phyloP scores from a whole-genome alignment of 1,284 basidiomycete species.

The Cryptococcus sp. region DNA sequence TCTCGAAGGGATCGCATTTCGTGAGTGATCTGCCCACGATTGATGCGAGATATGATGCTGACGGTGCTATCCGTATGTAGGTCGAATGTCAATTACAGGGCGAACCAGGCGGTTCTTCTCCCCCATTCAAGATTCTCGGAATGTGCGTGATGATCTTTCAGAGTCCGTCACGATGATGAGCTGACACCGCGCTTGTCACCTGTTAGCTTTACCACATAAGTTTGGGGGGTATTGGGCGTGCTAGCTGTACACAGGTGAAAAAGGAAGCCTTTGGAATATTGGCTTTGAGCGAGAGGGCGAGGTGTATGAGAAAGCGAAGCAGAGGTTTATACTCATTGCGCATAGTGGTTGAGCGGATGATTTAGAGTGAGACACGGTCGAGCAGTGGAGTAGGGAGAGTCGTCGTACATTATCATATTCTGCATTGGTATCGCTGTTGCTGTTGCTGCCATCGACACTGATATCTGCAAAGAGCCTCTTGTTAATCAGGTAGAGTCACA shows the following conservation, averaged over 20 bases:
- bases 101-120: conserved; percentile 67
- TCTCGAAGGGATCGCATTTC: conserved; percentile 76
- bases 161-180: not conserved
- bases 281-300: no score
- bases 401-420: no score
- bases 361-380: no score
- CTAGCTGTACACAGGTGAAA: no score
- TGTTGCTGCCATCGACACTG: not conserved
- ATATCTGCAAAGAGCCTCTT: not conserved
- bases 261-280: no score
- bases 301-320: no score
- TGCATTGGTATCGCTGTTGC: not conserved
- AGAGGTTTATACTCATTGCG: no score
- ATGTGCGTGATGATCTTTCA: conserved; percentile 53
- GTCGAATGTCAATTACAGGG: conserved; percentile 78
- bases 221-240: not conserved
- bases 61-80: conserved; percentile 14
- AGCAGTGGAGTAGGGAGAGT: no score
- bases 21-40: conserved; percentile 60
- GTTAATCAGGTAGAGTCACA: not conserved
- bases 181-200: not conserved
- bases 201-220: conserved; percentile 23
- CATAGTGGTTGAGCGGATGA: no score
- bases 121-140: conserved; percentile 83
- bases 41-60: conserved; percentile 31